A percentile compares a stretch with the other conserved stretches of the same genome.
Evolutionary conservation across 2,329 filamentous ascomycete species (phyloP).

Genomic region (Paecilomyces niveus): DNA sequence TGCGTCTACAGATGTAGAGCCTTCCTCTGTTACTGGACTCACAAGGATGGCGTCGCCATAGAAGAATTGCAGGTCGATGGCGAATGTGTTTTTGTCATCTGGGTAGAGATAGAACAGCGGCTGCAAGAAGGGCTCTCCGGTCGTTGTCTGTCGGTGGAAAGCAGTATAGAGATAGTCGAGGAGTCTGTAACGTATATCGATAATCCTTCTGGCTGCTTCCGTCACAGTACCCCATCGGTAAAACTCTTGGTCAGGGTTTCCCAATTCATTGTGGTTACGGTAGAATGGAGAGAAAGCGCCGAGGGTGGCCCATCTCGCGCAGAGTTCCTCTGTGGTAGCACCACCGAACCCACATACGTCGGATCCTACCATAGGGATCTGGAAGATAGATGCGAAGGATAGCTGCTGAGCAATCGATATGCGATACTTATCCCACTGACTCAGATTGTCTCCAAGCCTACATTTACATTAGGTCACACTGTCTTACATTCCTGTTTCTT

Average conservation of each 20-base stretch:
- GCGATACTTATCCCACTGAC: conserved; percentile 53
- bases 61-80: conserved; percentile 52
- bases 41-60: conserved; percentile 52
- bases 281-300: conserved; percentile 71
- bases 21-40: conserved; percentile 48
- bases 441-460: conserved; percentile 55
- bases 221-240: conserved; percentile 62
- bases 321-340: conserved; percentile 61
- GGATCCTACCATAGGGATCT: conserved; percentile 60
- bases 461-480: conserved; percentile 36
- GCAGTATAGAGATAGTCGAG: conserved; percentile 75
- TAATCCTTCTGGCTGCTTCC: conserved; percentile 58
- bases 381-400: conserved; percentile 58
- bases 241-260: conserved; percentile 58
- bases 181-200: conserved; percentile 66
- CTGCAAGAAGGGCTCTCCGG: conserved; percentile 59
- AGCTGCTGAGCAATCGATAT: conserved; percentile 54
- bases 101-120: conserved; percentile 70
- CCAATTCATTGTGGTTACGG: conserved; percentile 61
- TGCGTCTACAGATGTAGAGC: conserved; percentile 45
- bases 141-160: conserved; percentile 51
- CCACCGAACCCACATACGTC: conserved; percentile 73
- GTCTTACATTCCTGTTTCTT: not conserved
- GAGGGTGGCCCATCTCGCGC: conserved; percentile 66
- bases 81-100: conserved; percentile 45